These are phyloP conservation scores for Mycena epipterygia DNA, from an alignment of 768 basidiomycete genomes.

Conservation along the genomic window DNA sequence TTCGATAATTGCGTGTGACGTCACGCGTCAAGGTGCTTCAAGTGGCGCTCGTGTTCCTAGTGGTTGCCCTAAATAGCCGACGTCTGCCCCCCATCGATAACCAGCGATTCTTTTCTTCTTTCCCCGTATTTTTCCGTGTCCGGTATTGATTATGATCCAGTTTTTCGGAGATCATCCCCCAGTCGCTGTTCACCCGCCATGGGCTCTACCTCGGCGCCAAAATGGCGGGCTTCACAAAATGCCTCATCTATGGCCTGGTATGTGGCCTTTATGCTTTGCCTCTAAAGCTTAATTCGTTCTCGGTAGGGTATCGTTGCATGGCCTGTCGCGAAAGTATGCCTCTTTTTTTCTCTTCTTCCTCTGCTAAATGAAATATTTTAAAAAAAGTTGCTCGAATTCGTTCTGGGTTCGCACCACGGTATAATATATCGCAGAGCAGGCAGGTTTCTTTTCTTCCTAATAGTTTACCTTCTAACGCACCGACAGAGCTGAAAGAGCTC, in stretches of 20 bases:
- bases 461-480: neutral
- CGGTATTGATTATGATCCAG: conserved; percentile 53
- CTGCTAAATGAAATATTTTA: too few species aligned
- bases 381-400: conserved; percentile 81
- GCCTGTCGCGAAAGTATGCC: conserved; percentile 91
- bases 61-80: neutral
- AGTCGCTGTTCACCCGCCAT: conserved; percentile 92
- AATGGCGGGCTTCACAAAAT: conserved; percentile 79
- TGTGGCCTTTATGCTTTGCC: neutral
- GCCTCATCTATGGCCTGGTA: conserved; percentile 80
- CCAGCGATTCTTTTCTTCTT: conserved; percentile 10
- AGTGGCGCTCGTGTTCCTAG: neutral
- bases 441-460: conserved; percentile 34
- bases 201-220: conserved; percentile 91
- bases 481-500: conserved; percentile 84
- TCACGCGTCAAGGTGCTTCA: conserved; percentile 44
- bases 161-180: conserved; percentile 93
- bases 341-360: too few species aligned
- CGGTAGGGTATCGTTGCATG: conserved; percentile 79
- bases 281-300: neutral
- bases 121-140: neutral
- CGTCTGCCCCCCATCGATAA: neutral
- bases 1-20: conserved; percentile 41
- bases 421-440: conserved; percentile 89
- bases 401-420: conserved; percentile 87